A percentile compares a stretch with the other conserved stretches of the same genome.
Evolutionary conservation across 306 rosid species (phyloP).

Genomic region (Cicer arietinum): DNA sequence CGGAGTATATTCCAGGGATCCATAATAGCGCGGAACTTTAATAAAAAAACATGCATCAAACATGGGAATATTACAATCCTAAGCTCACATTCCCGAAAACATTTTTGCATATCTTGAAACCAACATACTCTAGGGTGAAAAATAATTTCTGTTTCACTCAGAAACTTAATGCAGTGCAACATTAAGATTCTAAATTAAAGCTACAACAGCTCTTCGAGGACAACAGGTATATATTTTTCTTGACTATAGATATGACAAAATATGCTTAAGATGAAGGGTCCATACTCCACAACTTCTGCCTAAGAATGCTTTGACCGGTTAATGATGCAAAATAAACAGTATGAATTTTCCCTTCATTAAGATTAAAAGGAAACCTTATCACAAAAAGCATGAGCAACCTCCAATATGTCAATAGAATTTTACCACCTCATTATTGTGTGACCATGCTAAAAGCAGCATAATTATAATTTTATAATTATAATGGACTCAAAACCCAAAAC

Average conservation of each 20-base stretch:
- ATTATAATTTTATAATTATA: conserved; percentile 2
- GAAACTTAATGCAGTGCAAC: conserved; percentile 7
- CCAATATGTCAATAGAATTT: not conserved
- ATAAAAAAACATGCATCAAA: not conserved
- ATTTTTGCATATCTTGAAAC: not conserved
- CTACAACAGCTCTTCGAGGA: not conserved
- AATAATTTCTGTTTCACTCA: not conserved
- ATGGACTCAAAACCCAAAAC: conserved; percentile 31
- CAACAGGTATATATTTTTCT: conserved; percentile 1
- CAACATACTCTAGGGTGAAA: not conserved
- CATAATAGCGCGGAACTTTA: not conserved
- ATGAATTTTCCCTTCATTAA: conserved; percentile 30
- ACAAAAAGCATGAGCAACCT: conserved; percentile 25
- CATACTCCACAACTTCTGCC: not conserved
- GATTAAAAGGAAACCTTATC: conserved; percentile 2
- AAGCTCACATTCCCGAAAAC: not conserved
- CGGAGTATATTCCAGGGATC: not conserved
- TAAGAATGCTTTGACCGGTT: not conserved
- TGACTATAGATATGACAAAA: conserved; percentile 9
- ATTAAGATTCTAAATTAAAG: conserved; percentile 7
- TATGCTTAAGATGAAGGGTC: not conserved
- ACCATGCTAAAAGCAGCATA: not conserved
- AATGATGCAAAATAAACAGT: conserved; percentile 15
- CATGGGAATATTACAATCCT: not conserved
- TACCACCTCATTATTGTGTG: not conserved